Evolutionary conservation across 768 basidiomycete species (phyloP), one percentile per base, ranked within the genome.

Genomic region (Hirschioporus abietinus): DNA sequence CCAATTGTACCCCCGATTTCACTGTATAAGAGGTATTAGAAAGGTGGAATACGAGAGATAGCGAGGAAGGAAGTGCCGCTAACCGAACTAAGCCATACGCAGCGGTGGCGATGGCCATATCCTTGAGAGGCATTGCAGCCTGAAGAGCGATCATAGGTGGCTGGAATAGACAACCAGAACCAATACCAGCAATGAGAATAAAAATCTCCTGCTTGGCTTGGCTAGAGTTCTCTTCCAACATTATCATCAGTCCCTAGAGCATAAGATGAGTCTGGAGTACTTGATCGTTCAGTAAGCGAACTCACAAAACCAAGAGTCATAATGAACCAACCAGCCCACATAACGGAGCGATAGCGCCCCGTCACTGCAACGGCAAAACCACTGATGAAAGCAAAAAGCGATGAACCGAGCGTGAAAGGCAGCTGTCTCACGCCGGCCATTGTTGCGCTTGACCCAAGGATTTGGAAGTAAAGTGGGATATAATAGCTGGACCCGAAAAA

Each of bases 101-200:
- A 0, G 76, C 75, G 1, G 83, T 81, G 34, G 73, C 76, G 0
- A 79, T 80, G 5, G 81, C 80, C 78, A 81, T 81, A 66, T 81
- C 80, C 24, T 73, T 75, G 15, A 77, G n/a, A 25, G 82, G 83
- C 81, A 83, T 83, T 20, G 81, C 76, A 23, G 79, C 77, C 64
- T 83, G 82, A 9, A 83, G 60, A 25, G 70, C 78, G 58, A 80
- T 73, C 20, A 79, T 71, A 5, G 78, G 79, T 6, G 71, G 74
- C 68, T 77, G 78, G 72, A 78, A 79, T 64, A 80, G 64, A 34
- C 71, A 76, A 52, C 78, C 79, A 23, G 73, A 64, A 10, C 78
- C 78, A 35, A 76, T 34, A 35, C 75, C 74, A n/a, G 78, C 59
- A 24, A 79, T 68, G 27, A 79, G 64, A 7, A 76, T 73, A 62